Conservation (phyloP, 768 basidiomycete genomes). For the Hericium rajendrae region DNA sequence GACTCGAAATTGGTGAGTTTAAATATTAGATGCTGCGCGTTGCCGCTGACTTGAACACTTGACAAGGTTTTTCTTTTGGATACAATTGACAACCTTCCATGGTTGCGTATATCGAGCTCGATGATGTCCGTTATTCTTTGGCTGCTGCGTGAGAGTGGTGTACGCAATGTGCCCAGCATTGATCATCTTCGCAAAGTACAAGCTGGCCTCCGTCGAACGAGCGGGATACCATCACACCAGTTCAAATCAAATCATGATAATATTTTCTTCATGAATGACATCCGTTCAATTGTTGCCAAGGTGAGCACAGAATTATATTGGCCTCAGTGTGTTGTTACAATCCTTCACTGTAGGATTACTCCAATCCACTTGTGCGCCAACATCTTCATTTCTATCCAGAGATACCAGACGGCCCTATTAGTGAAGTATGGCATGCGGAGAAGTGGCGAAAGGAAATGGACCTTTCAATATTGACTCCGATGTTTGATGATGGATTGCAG, state of each 20-base stretch:
- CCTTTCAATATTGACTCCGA: constrained; percentile 3
- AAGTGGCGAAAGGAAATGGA: constrained; percentile 5
- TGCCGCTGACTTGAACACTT: neutral
- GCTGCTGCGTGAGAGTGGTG: constrained; percentile 14
- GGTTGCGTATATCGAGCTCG: constrained; percentile 12
- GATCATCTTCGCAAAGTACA: constrained; percentile 4
- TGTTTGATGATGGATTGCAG: constrained; percentile 3
- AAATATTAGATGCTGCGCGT: neutral
- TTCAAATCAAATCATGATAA: neutral
- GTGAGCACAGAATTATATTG: neutral
- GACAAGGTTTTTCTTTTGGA: constrained; percentile 16
- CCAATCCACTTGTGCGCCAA: constrained; percentile 5
- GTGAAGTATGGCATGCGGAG: constrained; percentile 9
- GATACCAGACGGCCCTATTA: constrained; percentile 6
- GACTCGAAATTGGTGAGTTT: neutral
- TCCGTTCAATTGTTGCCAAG: neutral
- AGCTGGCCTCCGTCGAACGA: neutral
- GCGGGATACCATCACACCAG: neutral
- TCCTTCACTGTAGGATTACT: constrained; percentile 9
- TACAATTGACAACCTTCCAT: constrained; percentile 16
- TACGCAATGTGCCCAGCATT: constrained; percentile 15
- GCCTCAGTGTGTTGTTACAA: neutral
- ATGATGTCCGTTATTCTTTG: constrained; percentile 13
- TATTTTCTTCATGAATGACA: neutral
- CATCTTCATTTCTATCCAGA: constrained; percentile 12